A percentile compares a stretch with the other conserved stretches of the same genome.
Evolutionary conservation across 2,329 filamentous ascomycete species (phyloP).

Genomic region (Diaporthe sp.): DNA sequence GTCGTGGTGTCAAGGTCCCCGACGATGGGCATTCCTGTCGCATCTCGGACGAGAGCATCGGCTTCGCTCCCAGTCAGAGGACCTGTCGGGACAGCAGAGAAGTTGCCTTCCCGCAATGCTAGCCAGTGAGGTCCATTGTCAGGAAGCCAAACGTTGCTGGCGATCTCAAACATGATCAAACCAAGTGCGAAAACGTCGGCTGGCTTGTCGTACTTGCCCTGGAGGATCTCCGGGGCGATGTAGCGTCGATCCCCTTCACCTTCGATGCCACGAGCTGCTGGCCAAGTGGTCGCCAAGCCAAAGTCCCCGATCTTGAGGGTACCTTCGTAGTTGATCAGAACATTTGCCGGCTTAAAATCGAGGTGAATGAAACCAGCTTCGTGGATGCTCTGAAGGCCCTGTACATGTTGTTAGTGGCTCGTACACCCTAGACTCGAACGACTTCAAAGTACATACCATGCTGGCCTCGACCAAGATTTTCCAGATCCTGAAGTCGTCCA

Average conservation of each 20-base stretch:
- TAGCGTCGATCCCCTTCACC: conserved; percentile 97
- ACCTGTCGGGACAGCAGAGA: conserved; percentile 84
- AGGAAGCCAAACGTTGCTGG: conserved; percentile 92
- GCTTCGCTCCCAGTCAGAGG: conserved; percentile 83
- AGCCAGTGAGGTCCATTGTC: conserved; percentile 95
- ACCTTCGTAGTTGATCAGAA: conserved; percentile 85
- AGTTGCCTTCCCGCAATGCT: conserved; percentile 87
- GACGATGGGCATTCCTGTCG: conserved; percentile 76
- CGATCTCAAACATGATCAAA: conserved; percentile 94
- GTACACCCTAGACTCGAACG: neutral
- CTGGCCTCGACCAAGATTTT: conserved; percentile 93
- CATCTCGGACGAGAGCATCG: conserved; percentile 79
- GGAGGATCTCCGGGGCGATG: conserved; percentile 92
- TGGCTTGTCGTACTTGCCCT: conserved; percentile 88
- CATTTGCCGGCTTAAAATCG: conserved; percentile 87
- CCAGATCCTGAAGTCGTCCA: conserved; percentile 99
- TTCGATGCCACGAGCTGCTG: conserved; percentile 81
- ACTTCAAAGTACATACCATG: conserved; percentile 70
- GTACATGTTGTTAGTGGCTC: conserved; percentile 47
- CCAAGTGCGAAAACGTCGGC: conserved; percentile 95
- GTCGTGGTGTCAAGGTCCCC: conserved; percentile 45
- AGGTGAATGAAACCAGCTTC: conserved; percentile 88
- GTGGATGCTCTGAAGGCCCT: conserved; percentile 94
- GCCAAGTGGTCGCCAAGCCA: conserved; percentile 84
- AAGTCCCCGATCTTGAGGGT: conserved; percentile 90